Conservation (phyloP, 768 basidiomycete species). For the Leccinum truebloodii region DNA sequence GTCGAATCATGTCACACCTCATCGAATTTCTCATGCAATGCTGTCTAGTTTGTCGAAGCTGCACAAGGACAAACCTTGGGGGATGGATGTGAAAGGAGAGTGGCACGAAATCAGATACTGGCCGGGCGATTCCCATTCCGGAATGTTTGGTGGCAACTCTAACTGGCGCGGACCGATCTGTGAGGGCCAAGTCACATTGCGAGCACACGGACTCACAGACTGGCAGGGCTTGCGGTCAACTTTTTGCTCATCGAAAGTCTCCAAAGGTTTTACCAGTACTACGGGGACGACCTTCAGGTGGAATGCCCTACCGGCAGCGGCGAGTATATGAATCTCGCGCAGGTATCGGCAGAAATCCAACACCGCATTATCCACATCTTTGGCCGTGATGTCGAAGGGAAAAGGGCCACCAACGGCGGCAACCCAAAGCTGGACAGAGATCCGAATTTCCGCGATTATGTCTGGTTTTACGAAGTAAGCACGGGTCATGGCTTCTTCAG, state of each 20-base stretch:
- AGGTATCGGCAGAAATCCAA: constrained; percentile 96
- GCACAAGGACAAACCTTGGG: constrained; percentile 93
- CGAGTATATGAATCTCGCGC: constrained; percentile 95
- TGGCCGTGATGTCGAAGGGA: constrained; percentile 84
- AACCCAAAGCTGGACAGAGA: constrained; percentile 85
- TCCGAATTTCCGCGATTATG: constrained; percentile 95
- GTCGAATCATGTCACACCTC: constrained; percentile 32
- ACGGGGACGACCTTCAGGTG: constrained; percentile 88
- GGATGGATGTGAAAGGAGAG: constrained; percentile 91
- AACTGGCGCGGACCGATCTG: constrained; percentile 95
- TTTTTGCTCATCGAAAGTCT: constrained; percentile 95
- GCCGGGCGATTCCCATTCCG: constrained; percentile 96
- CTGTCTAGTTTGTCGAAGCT: constrained; percentile 75
- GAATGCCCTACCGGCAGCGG: constrained; percentile 97
- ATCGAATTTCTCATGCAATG: constrained; percentile 9
- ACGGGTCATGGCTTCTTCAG: constrained; percentile 19
- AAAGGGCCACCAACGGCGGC: constrained; percentile 90
- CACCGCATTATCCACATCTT: constrained; percentile 99
- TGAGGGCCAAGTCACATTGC: constrained; percentile 34
- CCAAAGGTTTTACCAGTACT: constrained; percentile 97
- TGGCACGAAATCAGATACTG: constrained; percentile 93
- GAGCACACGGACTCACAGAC: constrained; percentile 1
- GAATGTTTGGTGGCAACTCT: constrained; percentile 99
- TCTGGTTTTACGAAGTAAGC: constrained; percentile 97
- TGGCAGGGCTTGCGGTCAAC: constrained; percentile 86